Percentiles rank a stretch among this genome's conserved stretches.
These are phyloP conservation scores for Microbotryomycetes sp. DNA, from an alignment of 1,284 basidiomycete species.

Conservation along the genomic window DNA sequence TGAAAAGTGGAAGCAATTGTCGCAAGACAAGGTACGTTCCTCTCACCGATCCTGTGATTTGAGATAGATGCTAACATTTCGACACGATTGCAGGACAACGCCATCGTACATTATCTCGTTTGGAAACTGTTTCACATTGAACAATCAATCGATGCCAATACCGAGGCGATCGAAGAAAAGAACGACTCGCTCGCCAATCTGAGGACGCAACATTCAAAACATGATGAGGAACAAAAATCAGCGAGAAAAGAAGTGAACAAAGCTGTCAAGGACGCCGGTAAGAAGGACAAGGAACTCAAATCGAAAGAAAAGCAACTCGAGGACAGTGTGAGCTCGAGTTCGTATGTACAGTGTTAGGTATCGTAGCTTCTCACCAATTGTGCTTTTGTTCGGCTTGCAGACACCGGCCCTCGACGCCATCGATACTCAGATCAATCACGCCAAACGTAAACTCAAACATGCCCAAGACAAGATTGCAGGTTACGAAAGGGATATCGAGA, in stretches of 20 bases:
- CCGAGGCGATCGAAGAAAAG: slow-evolving; percentile 61
- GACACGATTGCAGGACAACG: slow-evolving; percentile 56
- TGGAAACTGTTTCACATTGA: slow-evolving; percentile 91
- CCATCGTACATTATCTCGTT: slow-evolving; percentile 72
- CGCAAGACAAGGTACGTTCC: slow-evolving; percentile 49
- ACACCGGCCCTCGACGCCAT: slow-evolving; percentile 71
- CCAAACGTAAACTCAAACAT: slow-evolving; percentile 67
- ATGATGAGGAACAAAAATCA: slow-evolving; percentile 62
- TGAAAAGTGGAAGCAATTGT: slow-evolving; percentile 74
- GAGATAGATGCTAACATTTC: background rate
- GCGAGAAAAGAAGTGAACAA: slow-evolving; percentile 73
- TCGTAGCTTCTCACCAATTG: background rate
- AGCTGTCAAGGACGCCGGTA: slow-evolving; percentile 62
- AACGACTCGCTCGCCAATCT: slow-evolving; percentile 63
- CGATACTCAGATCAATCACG: slow-evolving; percentile 82
- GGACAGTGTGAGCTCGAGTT: slow-evolving; percentile 53
- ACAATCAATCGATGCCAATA: slow-evolving; percentile 64
- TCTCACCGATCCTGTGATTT: background rate
- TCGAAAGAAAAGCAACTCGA: slow-evolving; percentile 77
- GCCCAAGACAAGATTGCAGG: slow-evolving; percentile 59
- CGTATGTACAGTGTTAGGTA: background rate
- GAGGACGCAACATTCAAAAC: slow-evolving; percentile 56
- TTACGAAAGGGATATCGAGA: slow-evolving; percentile 61
- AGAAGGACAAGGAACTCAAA: slow-evolving; percentile 70
- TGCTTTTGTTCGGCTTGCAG: slow-evolving; percentile 44